Evolutionary conservation across 768 basidiomycete genomes (phyloP).

Genomic region (Galerina marginata): DNA sequence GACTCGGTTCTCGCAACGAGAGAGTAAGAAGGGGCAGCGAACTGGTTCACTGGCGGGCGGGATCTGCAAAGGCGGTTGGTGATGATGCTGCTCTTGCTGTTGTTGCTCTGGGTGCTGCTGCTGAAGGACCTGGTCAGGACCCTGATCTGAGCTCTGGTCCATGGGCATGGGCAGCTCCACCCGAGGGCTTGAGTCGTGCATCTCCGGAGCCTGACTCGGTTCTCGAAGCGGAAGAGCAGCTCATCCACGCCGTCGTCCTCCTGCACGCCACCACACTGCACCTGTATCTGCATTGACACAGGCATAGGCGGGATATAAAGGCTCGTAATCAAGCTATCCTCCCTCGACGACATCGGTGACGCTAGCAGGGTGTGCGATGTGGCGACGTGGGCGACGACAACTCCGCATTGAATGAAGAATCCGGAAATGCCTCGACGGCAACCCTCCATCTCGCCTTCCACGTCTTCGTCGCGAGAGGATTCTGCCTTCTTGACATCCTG

Average conservation of each 20-base stretch:
- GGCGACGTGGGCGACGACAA: conserved; percentile 37
- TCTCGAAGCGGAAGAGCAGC: too few species aligned
- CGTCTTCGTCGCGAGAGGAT: conserved; percentile 26
- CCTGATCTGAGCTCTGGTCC: too few species aligned
- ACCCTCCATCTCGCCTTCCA: conserved; percentile 39
- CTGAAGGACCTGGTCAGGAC: too few species aligned
- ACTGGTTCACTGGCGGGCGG: conserved; percentile 18
- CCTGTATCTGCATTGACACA: neutral
- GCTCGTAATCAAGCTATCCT: conserved; percentile 23
- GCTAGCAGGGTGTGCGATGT: too few species aligned
- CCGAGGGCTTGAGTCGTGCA: too few species aligned
- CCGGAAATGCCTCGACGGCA: conserved; percentile 38
- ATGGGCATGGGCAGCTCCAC: neutral
- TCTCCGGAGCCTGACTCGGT: too few species aligned
- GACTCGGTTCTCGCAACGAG: too few species aligned
- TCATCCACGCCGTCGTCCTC: too few species aligned
- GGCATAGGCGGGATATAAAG: conserved; percentile 34
- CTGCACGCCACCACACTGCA: neutral
- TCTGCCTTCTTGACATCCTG: too few species aligned
- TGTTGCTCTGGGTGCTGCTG: too few species aligned
- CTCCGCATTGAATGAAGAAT: conserved; percentile 44
- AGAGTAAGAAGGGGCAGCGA: conserved; percentile 34
- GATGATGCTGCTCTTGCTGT: too few species aligned
- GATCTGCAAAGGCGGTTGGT: conserved; percentile 19
- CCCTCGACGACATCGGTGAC: conserved; percentile 1